Percentiles rank a stretch among this genome's conserved stretches.
Evolutionary conservation across 2,329 filamentous ascomycete genomes (phyloP).

Genomic region (Cryphonectria nitschkei): DNA sequence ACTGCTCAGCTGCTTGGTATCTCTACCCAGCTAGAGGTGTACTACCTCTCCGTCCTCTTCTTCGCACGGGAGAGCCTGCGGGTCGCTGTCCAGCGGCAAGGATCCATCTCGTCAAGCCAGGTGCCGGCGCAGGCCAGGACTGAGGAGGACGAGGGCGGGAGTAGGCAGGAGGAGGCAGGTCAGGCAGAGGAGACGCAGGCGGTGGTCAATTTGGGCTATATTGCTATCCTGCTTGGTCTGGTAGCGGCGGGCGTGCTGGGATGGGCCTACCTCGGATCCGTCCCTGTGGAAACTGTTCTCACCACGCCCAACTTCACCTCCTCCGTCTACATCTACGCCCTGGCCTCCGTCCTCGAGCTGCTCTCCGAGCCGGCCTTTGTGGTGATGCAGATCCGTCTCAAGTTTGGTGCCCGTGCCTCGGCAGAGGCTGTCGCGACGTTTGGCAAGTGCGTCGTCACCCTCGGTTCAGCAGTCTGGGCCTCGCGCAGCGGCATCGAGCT

Average conservation of each 20-base stretch:
- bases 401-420: conserved; percentile 77
- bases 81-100: conserved; percentile 85
- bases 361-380: conserved; percentile 88
- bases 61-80: conserved; percentile 91
- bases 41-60: conserved; percentile 90
- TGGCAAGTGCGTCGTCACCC: conserved; percentile 74
- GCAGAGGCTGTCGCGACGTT: conserved; percentile 86
- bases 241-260: conserved; percentile 59
- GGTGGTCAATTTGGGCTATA: conserved; percentile 66
- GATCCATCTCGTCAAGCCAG: conserved; percentile 36
- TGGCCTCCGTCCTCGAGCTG: conserved; percentile 71
- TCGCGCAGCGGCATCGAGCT: conserved; percentile 55
- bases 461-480: conserved; percentile 69
- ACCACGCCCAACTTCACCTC: conserved; percentile 66
- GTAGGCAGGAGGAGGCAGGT: conserved; percentile 34
- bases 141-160: conserved; percentile 31
- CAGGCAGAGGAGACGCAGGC: conserved; percentile 60
- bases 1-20: conserved; percentile 84
- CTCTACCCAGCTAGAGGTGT: conserved; percentile 88
- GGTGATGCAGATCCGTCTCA: conserved; percentile 78
- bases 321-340: conserved; percentile 58
- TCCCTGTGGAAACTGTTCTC: conserved; percentile 49
- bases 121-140: neutral
- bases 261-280: conserved; percentile 65
- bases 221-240: conserved; percentile 24